Conservation (phyloP, 805 yeast genomes). For the Metahyphopichia silvanorum region DNA sequence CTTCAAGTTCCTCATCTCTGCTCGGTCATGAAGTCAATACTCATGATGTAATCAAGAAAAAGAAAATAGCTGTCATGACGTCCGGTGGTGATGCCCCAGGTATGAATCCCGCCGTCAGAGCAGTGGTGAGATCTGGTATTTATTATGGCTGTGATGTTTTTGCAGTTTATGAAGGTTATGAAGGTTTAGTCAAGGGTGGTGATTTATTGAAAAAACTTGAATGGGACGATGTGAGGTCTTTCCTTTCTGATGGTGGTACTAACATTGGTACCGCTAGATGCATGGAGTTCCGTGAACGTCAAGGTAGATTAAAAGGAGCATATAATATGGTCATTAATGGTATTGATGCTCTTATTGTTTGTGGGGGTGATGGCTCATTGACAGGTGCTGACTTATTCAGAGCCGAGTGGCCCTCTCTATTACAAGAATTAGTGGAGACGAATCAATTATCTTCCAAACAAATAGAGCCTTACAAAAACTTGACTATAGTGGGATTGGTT, state of each 20-base stretch:
- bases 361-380: constrained; percentile 83
- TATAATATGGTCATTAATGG: constrained; percentile 66
- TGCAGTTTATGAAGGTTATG: constrained; percentile 72
- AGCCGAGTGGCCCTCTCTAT: constrained; percentile 72
- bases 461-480: constrained; percentile 46
- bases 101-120: constrained; percentile 74
- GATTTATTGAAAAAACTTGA: constrained; percentile 55
- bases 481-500: constrained; percentile 71
- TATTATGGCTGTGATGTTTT: constrained; percentile 61
- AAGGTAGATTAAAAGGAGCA: constrained; percentile 63
- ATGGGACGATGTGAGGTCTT: constrained; percentile 75
- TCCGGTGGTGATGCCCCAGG: constrained; percentile 85
- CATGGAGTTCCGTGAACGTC: constrained; percentile 60
- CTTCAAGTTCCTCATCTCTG: constrained; percentile 5
- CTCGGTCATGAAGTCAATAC: neutral
- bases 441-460: constrained; percentile 46
- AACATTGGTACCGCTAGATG: constrained; percentile 78
- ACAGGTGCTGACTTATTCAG: constrained; percentile 81
- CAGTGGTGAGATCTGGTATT: constrained; percentile 68
- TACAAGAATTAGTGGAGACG: constrained; percentile 49
- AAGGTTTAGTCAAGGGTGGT: constrained; percentile 69
- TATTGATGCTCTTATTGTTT: constrained; percentile 73
- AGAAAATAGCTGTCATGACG: constrained; percentile 71
- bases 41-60: constrained; percentile 20
- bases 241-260: constrained; percentile 71